Evolutionary conservation across 2,329 filamentous ascomycete genomes (phyloP), one percentile per base, ranked within the genome.

Genomic region (Cordyceps militaris): DNA sequence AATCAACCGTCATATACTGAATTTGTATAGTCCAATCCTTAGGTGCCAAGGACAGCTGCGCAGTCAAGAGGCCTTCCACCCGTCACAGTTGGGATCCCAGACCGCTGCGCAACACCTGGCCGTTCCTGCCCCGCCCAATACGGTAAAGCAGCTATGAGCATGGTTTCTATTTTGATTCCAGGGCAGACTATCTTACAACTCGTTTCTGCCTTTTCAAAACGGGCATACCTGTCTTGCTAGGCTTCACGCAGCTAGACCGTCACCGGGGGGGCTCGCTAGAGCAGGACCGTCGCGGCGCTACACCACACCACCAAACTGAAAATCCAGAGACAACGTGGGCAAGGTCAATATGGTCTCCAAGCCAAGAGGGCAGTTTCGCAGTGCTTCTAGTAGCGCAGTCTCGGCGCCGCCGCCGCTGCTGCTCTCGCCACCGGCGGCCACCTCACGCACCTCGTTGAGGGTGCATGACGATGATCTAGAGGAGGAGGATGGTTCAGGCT

Each of bases 401-500:
- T 21, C 36, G 4, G 24, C 24, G 13, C 24, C 36, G n/a, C 8
- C n/a, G 16, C 36, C 32, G n/a, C 6, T 10, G 32, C 50, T 6
- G 14, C 34, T 38, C 34, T 16, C 4, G 28, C 38, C 50, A 43
- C 26, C 26, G 7, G 28, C 38, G 38, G 32, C 26, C 26, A 11
- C 19, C n/a, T 13, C 50, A 1, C 36, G 28, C 11, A 23, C n/a
- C 14, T 6, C 13, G 9, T 16, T 53, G 14, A 23, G 40, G 10
- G 19, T 21, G 8, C 21, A 46, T 5, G 40, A 55, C 9, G 52
- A 60, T 53, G 43, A 59, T 51, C 58, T 59, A 30, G 61, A 59
- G 47, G 47, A 34, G 4, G 34, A 13, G 34, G 38, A 38, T 11
- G 47, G 21, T 13, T 36, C 44, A 1, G 10, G 77, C 56, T 74